Evolutionary conservation across 225 moss, liverwort and hornwort species (phyloP), one percentile per base, ranked within the genome.

Genomic region (Straminergon stramineum): DNA sequence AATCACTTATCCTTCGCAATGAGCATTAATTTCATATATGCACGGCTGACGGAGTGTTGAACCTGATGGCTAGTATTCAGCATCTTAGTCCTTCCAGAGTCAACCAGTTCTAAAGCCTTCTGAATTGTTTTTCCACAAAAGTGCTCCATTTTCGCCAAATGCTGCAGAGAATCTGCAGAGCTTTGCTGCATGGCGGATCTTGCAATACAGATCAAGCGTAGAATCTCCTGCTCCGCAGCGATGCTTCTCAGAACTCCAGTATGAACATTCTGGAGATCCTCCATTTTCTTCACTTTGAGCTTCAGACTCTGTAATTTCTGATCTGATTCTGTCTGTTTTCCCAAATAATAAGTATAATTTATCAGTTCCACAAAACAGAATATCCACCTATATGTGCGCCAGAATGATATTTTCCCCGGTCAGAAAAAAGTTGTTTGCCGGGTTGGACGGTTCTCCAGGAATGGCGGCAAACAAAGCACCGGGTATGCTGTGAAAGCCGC

Each of bases 121-220:
- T 93, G 90, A 66, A 91, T 91, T 43, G 89, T 93, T 87, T 89
- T 94, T 67, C 83, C 92, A 87, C 88, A 94, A 88, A 93, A 85
- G 81, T 92, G 89, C 93, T 94, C 93, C 89, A 94, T 88, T 82
- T 92, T 93, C 66, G 90, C 79, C 77, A 93, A 91, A 86, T 92
- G 92, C 73, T 91, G 94, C 77, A 93, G 80, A 84, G 93, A 91
- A 87, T 73, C 76, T 89, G 93, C 66, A 62, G 92, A 90, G 79
- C 84, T 92, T 89, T 91, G 81, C 64, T 93, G 94, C 91, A 93
- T 91, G 62, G 86, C 84, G 81, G 89, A 85, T 93, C 93, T 93
- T 83, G 94, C 58, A 88, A 70, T 53, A 82, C 56, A 88, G 65
- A 94, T 92, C 61, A 86, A 85, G 68, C 84, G 89, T 17, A 92